Conservation (phyloP, 176 grass and related monocot species). For the Thinopyrum elongatum region DNA sequence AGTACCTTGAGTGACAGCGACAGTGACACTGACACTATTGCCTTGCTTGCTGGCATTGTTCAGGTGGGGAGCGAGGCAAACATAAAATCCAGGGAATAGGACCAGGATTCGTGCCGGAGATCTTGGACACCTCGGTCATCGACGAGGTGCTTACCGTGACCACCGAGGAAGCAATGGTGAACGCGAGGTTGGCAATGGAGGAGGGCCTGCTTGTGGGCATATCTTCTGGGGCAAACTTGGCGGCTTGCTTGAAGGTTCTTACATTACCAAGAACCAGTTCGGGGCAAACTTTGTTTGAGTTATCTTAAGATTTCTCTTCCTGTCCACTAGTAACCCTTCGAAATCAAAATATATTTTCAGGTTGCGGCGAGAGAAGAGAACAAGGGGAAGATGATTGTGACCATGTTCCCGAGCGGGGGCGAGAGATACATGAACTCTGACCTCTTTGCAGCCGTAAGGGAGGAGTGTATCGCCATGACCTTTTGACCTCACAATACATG, state of each 20-base stretch:
- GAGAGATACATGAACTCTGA: constrained; percentile 53
- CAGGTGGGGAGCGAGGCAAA: constrained; percentile 61
- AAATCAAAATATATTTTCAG: constrained; percentile 15
- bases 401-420: constrained; percentile 44
- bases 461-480: constrained; percentile 53
- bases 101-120: constrained; percentile 56
- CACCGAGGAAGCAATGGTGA: constrained; percentile 64
- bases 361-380: constrained; percentile 30
- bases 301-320: neutral
- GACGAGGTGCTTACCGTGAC: constrained; percentile 67
- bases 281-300: neutral
- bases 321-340: neutral
- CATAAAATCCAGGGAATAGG: constrained; percentile 94
- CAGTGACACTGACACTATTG: neutral
- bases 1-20: neutral
- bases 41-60: neutral
- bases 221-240: constrained; percentile 85
- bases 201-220: constrained; percentile 88
- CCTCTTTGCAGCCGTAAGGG: constrained; percentile 38
- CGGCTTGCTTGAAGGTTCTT: constrained; percentile 74
- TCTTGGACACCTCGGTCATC: constrained; percentile 57
- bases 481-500: constrained; percentile 10
- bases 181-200: constrained; percentile 73
- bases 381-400: constrained; percentile 57
- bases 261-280: neutral